Evolutionary conservation across 106 monocot genomes (phyloP).

Genomic region (Dioscorea alata): DNA sequence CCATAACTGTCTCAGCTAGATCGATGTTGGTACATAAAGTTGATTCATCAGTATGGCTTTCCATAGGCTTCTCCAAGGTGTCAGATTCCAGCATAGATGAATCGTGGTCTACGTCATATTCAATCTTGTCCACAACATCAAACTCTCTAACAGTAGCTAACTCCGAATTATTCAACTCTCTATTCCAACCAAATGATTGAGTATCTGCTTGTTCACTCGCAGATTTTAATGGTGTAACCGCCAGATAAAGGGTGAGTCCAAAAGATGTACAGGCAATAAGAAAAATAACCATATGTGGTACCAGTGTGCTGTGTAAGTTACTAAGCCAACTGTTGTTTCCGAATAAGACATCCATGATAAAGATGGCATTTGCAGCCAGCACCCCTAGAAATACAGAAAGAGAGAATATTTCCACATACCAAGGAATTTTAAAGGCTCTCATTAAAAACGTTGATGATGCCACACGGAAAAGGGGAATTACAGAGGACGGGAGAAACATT

Average conservation of each 20-base stretch:
- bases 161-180: slow-evolving; percentile 14
- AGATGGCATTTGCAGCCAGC: slow-evolving; percentile 57
- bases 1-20: slow-evolving; percentile 26
- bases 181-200: slow-evolving; percentile 24
- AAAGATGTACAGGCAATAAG: slow-evolving; percentile 47
- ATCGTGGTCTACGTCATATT: slow-evolving; percentile 27
- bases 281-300: slow-evolving; percentile 44
- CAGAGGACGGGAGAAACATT: slow-evolving; percentile 84
- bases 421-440: slow-evolving; percentile 56
- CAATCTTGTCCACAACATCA: slow-evolving; percentile 7
- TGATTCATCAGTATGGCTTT: slow-evolving; percentile 24
- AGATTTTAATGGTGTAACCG: slow-evolving; percentile 81
- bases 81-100: slow-evolving; percentile 15
- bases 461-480: slow-evolving; percentile 89
- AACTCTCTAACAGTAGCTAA: slow-evolving; percentile 15
- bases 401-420: slow-evolving; percentile 63
- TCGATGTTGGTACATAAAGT: slow-evolving; percentile 28
- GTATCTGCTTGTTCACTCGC: slow-evolving; percentile 40
- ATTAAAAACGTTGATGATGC: slow-evolving; percentile 80
- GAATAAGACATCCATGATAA: slow-evolving; percentile 63
- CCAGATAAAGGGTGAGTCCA: slow-evolving; percentile 49
- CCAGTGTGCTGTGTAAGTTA: slow-evolving; percentile 22
- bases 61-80: slow-evolving; percentile 10
- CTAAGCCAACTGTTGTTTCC: slow-evolving; percentile 69
- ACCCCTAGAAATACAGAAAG: slow-evolving; percentile 57